A percentile compares a stretch with the other conserved stretches of the same genome.
phyloP scores from a whole-genome alignment of 1,284 basidiomycete genomes.

The Hymenochaete sp. region DNA sequence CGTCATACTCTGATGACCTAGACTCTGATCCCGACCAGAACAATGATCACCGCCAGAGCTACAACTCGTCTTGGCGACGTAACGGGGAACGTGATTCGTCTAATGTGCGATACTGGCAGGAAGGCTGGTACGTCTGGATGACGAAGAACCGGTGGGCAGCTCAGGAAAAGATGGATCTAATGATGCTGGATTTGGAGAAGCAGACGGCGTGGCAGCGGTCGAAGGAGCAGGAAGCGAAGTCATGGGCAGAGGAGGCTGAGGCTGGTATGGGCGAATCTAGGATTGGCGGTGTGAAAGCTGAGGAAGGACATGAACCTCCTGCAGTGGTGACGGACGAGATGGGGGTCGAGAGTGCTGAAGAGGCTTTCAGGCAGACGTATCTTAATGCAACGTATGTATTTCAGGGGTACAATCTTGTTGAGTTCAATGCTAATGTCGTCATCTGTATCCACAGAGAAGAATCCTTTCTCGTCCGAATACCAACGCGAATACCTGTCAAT shows the following conservation, averaged over 20 bases:
- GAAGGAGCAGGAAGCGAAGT: constrained; percentile 35
- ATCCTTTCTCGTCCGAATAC: constrained; percentile 28
- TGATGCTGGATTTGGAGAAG: constrained; percentile 45
- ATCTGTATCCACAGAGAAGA: constrained; percentile 24
- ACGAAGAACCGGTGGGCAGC: constrained; percentile 44
- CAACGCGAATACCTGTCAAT: constrained; percentile 30
- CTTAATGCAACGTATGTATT: constrained; percentile 12
- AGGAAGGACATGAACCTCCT: constrained; percentile 7
- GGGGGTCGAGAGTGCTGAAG: background rate
- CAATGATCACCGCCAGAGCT: background rate
- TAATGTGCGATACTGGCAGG: constrained; percentile 52
- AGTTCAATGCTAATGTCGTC: constrained; percentile 12
- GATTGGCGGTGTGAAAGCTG: background rate
- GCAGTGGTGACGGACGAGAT: background rate
- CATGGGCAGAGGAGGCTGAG: constrained; percentile 31
- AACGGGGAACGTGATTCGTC: constrained; percentile 20
- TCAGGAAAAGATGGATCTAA: constrained; percentile 47
- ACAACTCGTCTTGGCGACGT: background rate
- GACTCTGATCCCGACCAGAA: background rate
- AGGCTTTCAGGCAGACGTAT: constrained; percentile 6
- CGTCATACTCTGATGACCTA: constrained; percentile 5
- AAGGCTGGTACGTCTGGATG: constrained; percentile 69
- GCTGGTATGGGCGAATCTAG: no score
- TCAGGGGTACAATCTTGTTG: background rate
- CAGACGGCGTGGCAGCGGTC: constrained; percentile 37